Evolutionary conservation across 169 alveolate genomes (phyloP).

Genomic region (Plasmodium gonderi): DNA sequence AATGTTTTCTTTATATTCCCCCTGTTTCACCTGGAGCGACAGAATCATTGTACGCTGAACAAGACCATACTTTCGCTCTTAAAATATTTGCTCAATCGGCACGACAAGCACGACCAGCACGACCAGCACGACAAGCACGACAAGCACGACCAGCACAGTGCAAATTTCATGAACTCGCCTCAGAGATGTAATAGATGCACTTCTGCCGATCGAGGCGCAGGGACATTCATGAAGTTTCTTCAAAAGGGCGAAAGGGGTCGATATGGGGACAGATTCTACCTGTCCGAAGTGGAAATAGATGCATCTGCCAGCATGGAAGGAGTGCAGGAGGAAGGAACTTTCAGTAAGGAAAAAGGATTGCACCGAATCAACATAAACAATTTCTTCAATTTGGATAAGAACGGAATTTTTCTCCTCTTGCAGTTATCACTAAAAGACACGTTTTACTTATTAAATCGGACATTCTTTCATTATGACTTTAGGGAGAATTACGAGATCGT

Average conservation of each 20-base stretch:
- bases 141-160: not conserved
- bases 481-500: not conserved
- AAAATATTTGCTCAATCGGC: conserved; percentile 3
- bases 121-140: not conserved
- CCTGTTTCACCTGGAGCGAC: not conserved
- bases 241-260: too few species aligned
- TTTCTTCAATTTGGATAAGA: conserved; percentile 33
- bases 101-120: not conserved
- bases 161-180: not conserved
- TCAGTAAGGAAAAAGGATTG: not conserved
- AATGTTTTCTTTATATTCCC: conserved; percentile 5
- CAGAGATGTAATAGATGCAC: not conserved
- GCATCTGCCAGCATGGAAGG: not conserved
- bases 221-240: not conserved
- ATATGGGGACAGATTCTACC: too few species aligned
- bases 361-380: not conserved
- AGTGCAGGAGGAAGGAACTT: not conserved
- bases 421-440: conserved; percentile 21
- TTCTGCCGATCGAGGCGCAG: not conserved
- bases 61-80: not conserved
- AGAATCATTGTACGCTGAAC: not conserved
- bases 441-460: conserved; percentile 9
- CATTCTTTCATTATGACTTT: conserved; percentile 7
- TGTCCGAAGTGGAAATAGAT: too few species aligned
- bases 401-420: conserved; percentile 41